Evolutionary conservation across 805 yeast species (phyloP).

Genomic region (Candida nanaspora): DNA sequence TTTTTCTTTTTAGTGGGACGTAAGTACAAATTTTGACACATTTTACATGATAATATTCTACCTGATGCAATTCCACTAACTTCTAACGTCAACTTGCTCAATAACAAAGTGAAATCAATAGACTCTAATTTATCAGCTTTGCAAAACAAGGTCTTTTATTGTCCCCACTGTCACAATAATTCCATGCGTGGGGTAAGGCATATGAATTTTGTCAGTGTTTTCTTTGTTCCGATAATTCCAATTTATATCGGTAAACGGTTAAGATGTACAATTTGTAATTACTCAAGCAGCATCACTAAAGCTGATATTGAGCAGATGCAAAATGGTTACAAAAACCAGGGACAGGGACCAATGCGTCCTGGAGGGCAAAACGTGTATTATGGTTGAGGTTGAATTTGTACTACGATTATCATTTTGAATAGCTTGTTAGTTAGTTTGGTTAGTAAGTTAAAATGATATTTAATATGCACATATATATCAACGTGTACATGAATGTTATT

Average conservation of each 20-base stretch:
- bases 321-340: not conserved
- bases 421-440: no score
- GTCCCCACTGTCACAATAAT: constrained; percentile 21
- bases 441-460: no score
- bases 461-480: no score
- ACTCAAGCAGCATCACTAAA: constrained; percentile 3
- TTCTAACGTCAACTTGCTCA: no score
- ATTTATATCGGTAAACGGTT: constrained; percentile 15
- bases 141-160: constrained; percentile 9
- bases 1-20: constrained; percentile 13
- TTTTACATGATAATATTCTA: no score
- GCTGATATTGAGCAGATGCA: constrained; percentile 4
- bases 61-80: no score
- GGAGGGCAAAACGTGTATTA: no score
- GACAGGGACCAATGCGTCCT: no score
- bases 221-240: constrained; percentile 20
- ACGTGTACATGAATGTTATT: no score
- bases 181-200: constrained; percentile 18
- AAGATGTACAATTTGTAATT: constrained; percentile 19
- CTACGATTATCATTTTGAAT: no score
- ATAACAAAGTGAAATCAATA: constrained; percentile 5
- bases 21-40: no score
- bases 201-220: constrained; percentile 15
- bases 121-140: constrained; percentile 3
- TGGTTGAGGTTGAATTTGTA: no score